Evolutionary conservation across 2,329 filamentous ascomycete genomes (phyloP).

Genomic region (Cercospora canescens): DNA sequence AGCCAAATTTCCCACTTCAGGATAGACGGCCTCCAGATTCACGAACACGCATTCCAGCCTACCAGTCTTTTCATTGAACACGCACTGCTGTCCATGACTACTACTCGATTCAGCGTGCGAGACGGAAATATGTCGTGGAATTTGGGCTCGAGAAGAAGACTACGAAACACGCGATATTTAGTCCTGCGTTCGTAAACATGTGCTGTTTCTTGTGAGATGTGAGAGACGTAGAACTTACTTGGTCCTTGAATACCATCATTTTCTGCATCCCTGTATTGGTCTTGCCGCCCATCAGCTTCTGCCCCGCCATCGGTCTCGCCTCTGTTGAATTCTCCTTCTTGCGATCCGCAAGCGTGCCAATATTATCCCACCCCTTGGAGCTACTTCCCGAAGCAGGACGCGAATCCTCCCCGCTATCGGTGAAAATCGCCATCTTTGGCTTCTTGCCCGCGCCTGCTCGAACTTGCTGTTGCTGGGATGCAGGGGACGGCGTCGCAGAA

Average conservation of each 20-base stretch:
- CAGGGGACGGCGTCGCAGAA: slow-evolving; percentile 49
- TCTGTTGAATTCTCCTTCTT: slow-evolving; percentile 93
- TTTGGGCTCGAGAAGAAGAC: slow-evolving; percentile 22
- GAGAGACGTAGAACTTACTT: slow-evolving; percentile 67
- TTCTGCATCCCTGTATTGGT: slow-evolving; percentile 76
- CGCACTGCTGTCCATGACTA: slow-evolving; percentile 68
- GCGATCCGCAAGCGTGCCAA: slow-evolving; percentile 80
- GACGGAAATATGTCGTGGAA: slow-evolving; percentile 33
- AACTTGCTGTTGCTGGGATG: slow-evolving; percentile 63
- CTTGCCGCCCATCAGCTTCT: slow-evolving; percentile 84
- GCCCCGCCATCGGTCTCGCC: slow-evolving; percentile 86
- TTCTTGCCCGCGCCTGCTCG: slow-evolving; percentile 55
- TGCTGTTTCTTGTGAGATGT: slow-evolving; percentile 27
- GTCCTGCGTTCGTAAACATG: slow-evolving; percentile 93
- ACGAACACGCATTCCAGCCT: slow-evolving; percentile 86
- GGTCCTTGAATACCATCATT: slow-evolving; percentile 91
- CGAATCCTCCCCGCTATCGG: slow-evolving; percentile 61
- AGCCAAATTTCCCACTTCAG: slow-evolving; percentile 64
- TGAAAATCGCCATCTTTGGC: slow-evolving; percentile 88
- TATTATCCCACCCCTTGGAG: slow-evolving; percentile 84
- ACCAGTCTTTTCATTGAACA: slow-evolving; percentile 77
- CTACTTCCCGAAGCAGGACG: slow-evolving; percentile 55
- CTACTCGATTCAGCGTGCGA: slow-evolving; percentile 24
- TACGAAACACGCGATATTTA: slow-evolving; percentile 65
- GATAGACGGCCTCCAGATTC: slow-evolving; percentile 82